Base-by-base conservation (phyloP, 176 grass and related monocot genomes). In the Rhynchospora tenuis region DNA sequence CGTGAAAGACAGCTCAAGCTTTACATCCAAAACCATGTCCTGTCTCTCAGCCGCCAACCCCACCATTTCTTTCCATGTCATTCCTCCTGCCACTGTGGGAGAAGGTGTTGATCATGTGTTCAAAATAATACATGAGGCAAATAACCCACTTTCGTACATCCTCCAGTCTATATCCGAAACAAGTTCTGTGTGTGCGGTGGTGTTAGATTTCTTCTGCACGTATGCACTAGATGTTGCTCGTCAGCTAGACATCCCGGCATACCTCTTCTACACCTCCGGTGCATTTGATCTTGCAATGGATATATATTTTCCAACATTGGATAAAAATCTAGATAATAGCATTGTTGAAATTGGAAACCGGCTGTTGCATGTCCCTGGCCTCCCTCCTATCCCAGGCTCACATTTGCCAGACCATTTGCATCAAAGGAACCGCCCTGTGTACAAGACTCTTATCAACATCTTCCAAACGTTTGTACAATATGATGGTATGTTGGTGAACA, bases 401-500 rank as follows among this genome's bases (percentile, higher is more conserved):
- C 79, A 92, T 51, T 44, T 92, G 50, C 64, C 63, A 9, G 71
- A 77, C 4, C 68, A 1, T 5, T 22, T 85, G 62, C 88, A 58
- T 5, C 72, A 85, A 9, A 82, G 78, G 22, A 24, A 52, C 60
- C 16, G 11, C 8, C 27, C 60, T 50, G 23, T 4, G 1, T n/a
- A 8, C 75, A 23, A 16, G 54, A 1, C 26, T 16, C 0, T 87
- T 8, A 27, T 73, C 0, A 26, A 38, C 15, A 50, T 54, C 59
- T 73, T 78, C 44, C 43, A 50, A 17, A 28, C 55, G 24, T 23
- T 83, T 1, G 3, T 45, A 0, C 74, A 54, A 23, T 19, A 73
- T 16, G 19, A 71, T 7, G 90, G 91, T 0, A 91, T 93, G 5
- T 69, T 93, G 9, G 4, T 97, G 59, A 96, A 92, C 47, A 92